Evolutionary conservation across 1,139 yeast species (phyloP).

Genomic region (Hansenula anomala): DNA sequence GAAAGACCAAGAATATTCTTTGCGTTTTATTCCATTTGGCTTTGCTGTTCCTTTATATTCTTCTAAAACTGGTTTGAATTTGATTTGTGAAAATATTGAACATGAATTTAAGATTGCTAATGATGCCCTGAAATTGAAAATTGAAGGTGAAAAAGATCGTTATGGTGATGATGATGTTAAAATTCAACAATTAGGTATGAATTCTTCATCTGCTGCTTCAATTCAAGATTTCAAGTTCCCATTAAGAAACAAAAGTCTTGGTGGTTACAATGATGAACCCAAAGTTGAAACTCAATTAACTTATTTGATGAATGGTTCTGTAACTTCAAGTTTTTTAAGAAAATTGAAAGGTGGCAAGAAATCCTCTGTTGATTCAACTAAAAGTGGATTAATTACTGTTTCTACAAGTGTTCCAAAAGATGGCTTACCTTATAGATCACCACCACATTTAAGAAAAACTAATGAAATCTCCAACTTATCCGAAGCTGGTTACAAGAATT

Average conservation of each 20-base stretch:
- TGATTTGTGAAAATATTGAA: slow-evolving; percentile 10
- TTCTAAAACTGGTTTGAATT: slow-evolving; percentile 7
- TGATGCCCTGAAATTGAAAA: slow-evolving; percentile 10
- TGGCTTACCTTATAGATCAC: slow-evolving; percentile 32
- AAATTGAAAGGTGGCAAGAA: not conserved
- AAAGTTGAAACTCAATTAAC: slow-evolving; percentile 12
- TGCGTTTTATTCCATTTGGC: slow-evolving; percentile 33
- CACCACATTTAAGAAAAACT: slow-evolving; percentile 27
- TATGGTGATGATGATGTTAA: slow-evolving; percentile 15
- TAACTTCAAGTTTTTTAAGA: not conserved
- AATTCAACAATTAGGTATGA: slow-evolving; percentile 9
- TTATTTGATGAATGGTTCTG: too few relatives aligned
- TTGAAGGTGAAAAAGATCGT: slow-evolving; percentile 15
- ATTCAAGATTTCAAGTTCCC: not conserved
- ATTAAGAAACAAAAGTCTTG: slow-evolving; percentile 12
- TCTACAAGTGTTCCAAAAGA: slow-evolving; percentile 18
- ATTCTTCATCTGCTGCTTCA: not conserved
- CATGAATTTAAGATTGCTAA: slow-evolving; percentile 14
- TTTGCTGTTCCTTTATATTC: slow-evolving; percentile 22
- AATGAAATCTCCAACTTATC: slow-evolving; percentile 25
- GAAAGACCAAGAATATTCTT: slow-evolving; percentile 21
- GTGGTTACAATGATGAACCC: slow-evolving; percentile 13
- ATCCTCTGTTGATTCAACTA: too few relatives aligned
- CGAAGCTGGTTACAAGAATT: slow-evolving; percentile 23
- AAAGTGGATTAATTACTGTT: slow-evolving; percentile 14